Conservation (phyloP, 257 asterid genomes). For the Solanum appendiculatum region DNA sequence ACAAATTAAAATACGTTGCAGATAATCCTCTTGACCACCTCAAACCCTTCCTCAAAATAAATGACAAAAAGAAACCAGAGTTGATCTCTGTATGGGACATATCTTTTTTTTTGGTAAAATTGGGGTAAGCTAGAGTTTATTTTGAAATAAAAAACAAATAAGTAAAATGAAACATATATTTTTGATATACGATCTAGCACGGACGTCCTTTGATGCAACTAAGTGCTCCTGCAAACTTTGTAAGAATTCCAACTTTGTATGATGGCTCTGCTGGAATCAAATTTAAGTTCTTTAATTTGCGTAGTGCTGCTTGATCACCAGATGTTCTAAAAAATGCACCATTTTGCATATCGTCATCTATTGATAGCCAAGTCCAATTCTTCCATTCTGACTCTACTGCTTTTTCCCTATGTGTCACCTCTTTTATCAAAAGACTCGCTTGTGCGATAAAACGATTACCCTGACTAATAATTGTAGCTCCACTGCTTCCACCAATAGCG, state of each 20-base stretch:
- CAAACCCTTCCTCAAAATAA: not conserved
- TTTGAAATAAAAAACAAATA: not conserved
- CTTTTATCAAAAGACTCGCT: not conserved
- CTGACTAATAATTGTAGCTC: conserved; percentile 60
- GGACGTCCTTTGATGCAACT: conserved; percentile 19
- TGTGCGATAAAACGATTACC: conserved; percentile 63
- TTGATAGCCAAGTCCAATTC: conserved; percentile 50
- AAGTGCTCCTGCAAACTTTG: conserved; percentile 32
- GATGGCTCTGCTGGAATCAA: conserved; percentile 13
- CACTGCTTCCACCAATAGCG: conserved; percentile 58
- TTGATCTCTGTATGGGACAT: not conserved
- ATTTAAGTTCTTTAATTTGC: conserved; percentile 14
- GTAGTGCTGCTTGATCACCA: conserved; percentile 19
- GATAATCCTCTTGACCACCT: not conserved
- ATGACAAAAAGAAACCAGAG: not conserved
- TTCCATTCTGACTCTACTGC: conserved; percentile 25
- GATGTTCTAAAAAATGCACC: conserved; percentile 44
- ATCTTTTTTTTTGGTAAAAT: not conserved
- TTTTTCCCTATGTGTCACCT: conserved; percentile 35
- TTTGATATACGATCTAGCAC: conserved; percentile 8
- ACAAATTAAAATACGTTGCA: not conserved
- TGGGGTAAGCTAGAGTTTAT: not conserved
- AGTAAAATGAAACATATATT: not conserved
- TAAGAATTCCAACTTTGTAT: conserved; percentile 8
- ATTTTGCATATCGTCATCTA: conserved; percentile 30